Evolutionary conservation across 108 stramenopile genomes (phyloP), one percentile per base, ranked within the genome.

Genomic region (Skeletonema menzelii): DNA sequence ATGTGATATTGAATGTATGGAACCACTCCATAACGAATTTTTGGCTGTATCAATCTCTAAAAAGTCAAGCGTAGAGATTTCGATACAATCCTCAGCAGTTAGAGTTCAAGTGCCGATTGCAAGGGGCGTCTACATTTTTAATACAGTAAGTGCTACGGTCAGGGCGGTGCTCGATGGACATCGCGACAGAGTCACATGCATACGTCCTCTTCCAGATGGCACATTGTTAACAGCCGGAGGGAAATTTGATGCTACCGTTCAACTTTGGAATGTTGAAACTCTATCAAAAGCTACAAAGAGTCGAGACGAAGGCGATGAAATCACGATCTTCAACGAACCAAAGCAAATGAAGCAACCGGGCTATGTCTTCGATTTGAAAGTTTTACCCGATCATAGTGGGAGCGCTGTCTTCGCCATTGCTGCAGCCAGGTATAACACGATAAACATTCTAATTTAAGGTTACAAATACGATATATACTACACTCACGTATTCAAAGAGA

Each of bases 341-440:
- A 57, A 28, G 34, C n/a, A 27, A 38, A 30, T 70, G 56, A 75
- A 65, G 17, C 69, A 73, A 7, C 70, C 73, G 15, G 86, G 86
- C 12, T 86, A 86, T 40, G 79, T 86, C 8, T 86, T 86, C 63
- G 86, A 77, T 42, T 58, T 84, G 59, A 57, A 47, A 34, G 72
- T 82, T 2, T 57, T 86, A 20, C 63, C 59, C 2, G 86, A 82
- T 56, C 53, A 63, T 19, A 74, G 78, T 59, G 31, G 32, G 19
- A 56, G 59, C 5, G 35, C 62, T 28, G 35, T 44, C 14, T 86
- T 58, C 56, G 85, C 85, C 5, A 56, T 86, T 63, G 86, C 86
- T 14, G 83, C 67, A 14, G 86, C 77, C 6, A 80, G 83, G 47
- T 86, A 86, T 73, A 86, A 86, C 40, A 76, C 67, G 14, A 73